Evolutionary conservation across 805 yeast genomes (phyloP).

Genomic region (Schwanniomyces yamadae): DNA sequence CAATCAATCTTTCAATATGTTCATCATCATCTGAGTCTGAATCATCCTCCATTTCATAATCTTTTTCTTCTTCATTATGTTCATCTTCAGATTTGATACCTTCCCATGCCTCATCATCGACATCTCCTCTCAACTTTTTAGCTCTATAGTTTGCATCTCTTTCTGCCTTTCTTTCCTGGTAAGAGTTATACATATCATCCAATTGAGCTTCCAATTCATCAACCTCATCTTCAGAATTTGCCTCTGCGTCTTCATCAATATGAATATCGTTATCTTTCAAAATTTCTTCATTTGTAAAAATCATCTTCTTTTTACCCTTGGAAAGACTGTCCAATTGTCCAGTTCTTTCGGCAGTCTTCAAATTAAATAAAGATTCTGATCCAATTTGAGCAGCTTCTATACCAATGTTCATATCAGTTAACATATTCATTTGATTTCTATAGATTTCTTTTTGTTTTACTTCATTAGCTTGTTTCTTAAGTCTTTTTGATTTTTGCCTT

Average conservation of each 20-base stretch:
- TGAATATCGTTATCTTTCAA: slow-evolving; percentile 57
- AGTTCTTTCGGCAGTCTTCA: slow-evolving; percentile 82
- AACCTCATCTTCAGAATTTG: slow-evolving; percentile 47
- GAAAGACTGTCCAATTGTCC: slow-evolving; percentile 75
- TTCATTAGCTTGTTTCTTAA: slow-evolving; percentile 80
- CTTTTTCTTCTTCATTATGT: slow-evolving; percentile 35
- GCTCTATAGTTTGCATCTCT: slow-evolving; percentile 69
- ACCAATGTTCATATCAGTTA: slow-evolving; percentile 90
- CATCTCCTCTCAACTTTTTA: slow-evolving; percentile 71
- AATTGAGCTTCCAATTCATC: slow-evolving; percentile 78
- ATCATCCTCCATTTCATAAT: slow-evolving; percentile 44
- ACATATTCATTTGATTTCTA: slow-evolving; percentile 95
- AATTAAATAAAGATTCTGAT: slow-evolving; percentile 74
- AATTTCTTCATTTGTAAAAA: slow-evolving; percentile 57
- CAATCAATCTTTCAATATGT: slow-evolving; percentile 56
- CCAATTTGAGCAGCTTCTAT: slow-evolving; percentile 85
- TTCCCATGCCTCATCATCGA: slow-evolving; percentile 74
- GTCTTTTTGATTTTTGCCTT: slow-evolving; percentile 68
- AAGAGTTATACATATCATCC: slow-evolving; percentile 75
- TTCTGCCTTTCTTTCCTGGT: slow-evolving; percentile 65
- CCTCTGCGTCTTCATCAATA: slow-evolving; percentile 45
- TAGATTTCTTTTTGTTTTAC: slow-evolving; percentile 79
- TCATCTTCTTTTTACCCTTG: slow-evolving; percentile 69
- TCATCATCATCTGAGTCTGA: slow-evolving; percentile 70
- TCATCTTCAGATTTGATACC: slow-evolving; percentile 58